Conservation (phyloP, 768 basidiomycete species). For the Udeniomyces megalosporus region DNA sequence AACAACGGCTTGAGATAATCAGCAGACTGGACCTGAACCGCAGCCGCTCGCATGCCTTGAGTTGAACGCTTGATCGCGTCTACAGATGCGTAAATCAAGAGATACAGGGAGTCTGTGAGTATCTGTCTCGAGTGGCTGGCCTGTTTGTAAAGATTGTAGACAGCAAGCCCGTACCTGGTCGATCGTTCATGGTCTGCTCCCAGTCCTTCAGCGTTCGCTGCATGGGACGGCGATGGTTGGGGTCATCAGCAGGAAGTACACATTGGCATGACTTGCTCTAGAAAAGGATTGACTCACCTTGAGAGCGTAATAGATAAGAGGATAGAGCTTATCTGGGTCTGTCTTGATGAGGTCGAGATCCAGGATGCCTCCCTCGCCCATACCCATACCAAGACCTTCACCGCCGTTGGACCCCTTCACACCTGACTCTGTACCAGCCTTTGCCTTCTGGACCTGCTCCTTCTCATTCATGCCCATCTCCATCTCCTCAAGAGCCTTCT, state of each 20-base stretch:
- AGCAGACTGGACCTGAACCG: conserved; percentile 86
- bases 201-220: conserved; percentile 66
- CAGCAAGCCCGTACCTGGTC: conserved; percentile 50
- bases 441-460: conserved; percentile 29
- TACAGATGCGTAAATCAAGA: conserved; percentile 23
- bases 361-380: conserved; percentile 39
- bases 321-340: conserved; percentile 89
- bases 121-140: too few species aligned
- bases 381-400: conserved; percentile 22
- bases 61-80: conserved; percentile 73
- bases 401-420: conserved; percentile 31
- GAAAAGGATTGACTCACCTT: conserved; percentile 34
- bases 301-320: conserved; percentile 87
- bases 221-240: too few species aligned
- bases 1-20: conserved; percentile 95
- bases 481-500: conserved; percentile 32
- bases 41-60: conserved; percentile 86
- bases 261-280: not conserved
- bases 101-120: not conserved
- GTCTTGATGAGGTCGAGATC: conserved; percentile 70
- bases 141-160: not conserved
- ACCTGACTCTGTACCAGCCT: conserved; percentile 15
- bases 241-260: too few species aligned
- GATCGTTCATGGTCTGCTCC: conserved; percentile 85
- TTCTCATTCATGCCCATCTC: conserved; percentile 41